Conservation (phyloP, 768 basidiomycete genomes). For the Suillus subluteus region DNA sequence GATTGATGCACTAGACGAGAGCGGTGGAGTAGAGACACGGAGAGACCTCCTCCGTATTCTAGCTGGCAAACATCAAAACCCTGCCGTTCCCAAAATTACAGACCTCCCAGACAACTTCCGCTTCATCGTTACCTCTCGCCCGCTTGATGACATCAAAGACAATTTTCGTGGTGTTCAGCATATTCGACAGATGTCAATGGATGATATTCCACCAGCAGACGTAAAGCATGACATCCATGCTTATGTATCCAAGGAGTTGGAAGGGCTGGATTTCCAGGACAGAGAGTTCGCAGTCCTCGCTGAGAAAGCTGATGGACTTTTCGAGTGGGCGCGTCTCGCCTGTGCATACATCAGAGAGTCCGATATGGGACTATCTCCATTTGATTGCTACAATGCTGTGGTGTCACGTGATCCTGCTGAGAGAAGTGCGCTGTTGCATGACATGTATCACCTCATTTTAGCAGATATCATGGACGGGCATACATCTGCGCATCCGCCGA, state of each 20-base stretch:
- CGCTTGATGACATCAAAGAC: not conserved
- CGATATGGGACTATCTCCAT: not conserved
- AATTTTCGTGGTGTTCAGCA: not conserved
- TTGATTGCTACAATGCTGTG: slow-evolving; percentile 1
- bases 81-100: not conserved
- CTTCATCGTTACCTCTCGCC: slow-evolving; percentile 17
- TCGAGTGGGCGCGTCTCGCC: slow-evolving; percentile 14
- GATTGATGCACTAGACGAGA: slow-evolving; percentile 30
- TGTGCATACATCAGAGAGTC: slow-evolving; percentile 5
- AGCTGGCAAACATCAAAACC: not conserved
- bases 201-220: not conserved
- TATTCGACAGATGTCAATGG: slow-evolving; percentile 3
- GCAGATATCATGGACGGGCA: not conserved
- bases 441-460: slow-evolving; percentile 11
- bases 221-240: slow-evolving; percentile 6
- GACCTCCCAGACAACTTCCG: slow-evolving; percentile 12
- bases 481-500: no score
- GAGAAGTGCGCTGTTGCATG: slow-evolving; percentile 4
- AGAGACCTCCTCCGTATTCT: not conserved
- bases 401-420: not conserved
- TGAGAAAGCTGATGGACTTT: slow-evolving; percentile 11
- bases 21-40: not conserved
- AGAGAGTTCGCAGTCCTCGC: not conserved
- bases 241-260: slow-evolving; percentile 3
- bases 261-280: not conserved